Evolutionary conservation across 1,139 yeast species (phyloP).

Genomic region (Geotrichum restrictum): DNA sequence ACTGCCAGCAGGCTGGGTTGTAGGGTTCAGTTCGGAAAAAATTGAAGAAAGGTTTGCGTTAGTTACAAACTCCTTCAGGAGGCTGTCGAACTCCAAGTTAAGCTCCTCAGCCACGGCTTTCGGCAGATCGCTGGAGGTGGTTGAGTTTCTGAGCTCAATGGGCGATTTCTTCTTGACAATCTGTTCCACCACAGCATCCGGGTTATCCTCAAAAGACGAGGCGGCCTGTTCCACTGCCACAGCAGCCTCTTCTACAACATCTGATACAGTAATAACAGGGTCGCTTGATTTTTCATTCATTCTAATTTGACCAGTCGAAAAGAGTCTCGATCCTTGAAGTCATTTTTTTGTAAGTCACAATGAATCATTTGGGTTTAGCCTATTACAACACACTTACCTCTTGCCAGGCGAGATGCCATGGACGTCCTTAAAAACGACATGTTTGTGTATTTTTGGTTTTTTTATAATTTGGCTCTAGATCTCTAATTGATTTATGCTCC

Average conservation of each 20-base stretch:
- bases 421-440: conserved; percentile 15
- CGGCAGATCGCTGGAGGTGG: neutral
- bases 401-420: conserved; percentile 14
- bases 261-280: neutral
- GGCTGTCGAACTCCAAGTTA: conserved; percentile 31
- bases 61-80: conserved; percentile 34
- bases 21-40: conserved; percentile 23
- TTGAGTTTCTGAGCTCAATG: neutral
- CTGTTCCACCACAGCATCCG: conserved; percentile 9
- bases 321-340: conserved; percentile 10
- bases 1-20: conserved; percentile 12
- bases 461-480: neutral
- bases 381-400: conserved; percentile 7
- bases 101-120: conserved; percentile 23
- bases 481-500: neutral
- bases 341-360: too few relatives aligned
- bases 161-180: conserved; percentile 4
- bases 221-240: neutral
- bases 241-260: neutral
- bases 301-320: conserved; percentile 3
- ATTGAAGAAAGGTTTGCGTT: conserved; percentile 31
- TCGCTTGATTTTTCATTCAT: conserved; percentile 1
- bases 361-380: neutral
- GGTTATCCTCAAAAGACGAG: neutral
- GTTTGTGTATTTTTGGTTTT: neutral